phyloP scores from a whole-genome alignment of 192 early-diverging fungal genomes.

The Umbelopsis sp. region DNA sequence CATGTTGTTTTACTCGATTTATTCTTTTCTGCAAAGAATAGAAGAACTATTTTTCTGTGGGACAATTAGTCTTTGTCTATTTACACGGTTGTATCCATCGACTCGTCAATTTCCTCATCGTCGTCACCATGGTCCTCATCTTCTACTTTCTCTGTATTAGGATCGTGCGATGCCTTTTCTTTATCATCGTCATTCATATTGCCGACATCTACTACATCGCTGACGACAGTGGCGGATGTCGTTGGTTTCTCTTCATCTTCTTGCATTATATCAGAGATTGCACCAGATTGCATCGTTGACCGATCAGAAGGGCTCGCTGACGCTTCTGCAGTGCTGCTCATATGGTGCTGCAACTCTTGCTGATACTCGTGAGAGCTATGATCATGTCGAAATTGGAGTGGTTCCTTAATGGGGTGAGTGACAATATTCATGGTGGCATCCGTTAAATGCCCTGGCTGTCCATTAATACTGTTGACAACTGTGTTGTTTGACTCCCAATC shows the following conservation, averaged over 20 bases:
- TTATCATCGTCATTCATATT: not conserved
- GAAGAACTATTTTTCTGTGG: too few relatives aligned
- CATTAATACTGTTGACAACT: not conserved
- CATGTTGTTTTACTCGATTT: not conserved
- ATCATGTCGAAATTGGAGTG: conserved; percentile 12
- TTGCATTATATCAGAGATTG: not conserved
- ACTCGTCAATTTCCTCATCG: not conserved
- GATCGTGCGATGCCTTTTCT: conserved; percentile 7
- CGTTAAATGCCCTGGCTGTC: conserved; percentile 9
- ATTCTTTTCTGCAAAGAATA: not conserved
- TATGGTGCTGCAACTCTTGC: conserved; percentile 15
- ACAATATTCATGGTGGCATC: conserved; percentile 13
- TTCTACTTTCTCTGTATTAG: not conserved
- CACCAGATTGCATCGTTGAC: not conserved
- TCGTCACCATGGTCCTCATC: not conserved
- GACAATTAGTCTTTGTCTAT: not conserved
- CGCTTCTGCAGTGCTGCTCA: conserved; percentile 6
- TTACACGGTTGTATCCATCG: conserved; percentile 20
- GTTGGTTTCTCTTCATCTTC: not conserved
- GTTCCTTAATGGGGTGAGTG: conserved; percentile 1
- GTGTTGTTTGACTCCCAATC: not conserved
- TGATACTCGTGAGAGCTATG: conserved; percentile 13
- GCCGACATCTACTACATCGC: conserved; percentile 5
- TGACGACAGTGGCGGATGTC: not conserved
- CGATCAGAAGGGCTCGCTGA: not conserved